Conservation (phyloP, 2,329 filamentous ascomycete genomes). For the Ascochyta lentis region DNA sequence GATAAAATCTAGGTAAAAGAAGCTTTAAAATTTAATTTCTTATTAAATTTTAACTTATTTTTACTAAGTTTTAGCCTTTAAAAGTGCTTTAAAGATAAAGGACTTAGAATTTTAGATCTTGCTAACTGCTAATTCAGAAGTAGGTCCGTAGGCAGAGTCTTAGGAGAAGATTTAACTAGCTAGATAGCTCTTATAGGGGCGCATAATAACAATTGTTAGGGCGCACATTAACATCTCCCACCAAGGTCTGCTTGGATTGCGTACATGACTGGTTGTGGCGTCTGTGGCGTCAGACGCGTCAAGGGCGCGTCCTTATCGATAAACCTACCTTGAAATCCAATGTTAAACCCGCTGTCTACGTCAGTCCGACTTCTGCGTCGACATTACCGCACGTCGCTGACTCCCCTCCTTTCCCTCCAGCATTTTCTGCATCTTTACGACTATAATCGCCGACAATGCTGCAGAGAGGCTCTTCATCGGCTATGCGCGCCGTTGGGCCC, state of each 20-base stretch:
- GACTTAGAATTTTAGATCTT: too few relatives aligned
- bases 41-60: neutral
- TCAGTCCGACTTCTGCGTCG: neutral
- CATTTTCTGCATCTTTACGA: neutral
- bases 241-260: neutral
- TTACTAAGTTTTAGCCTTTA: too few relatives aligned
- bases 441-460: slow-evolving; percentile 10
- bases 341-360: neutral
- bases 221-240: neutral
- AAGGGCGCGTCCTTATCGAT: slow-evolving; percentile 15
- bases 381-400: neutral
- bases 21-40: neutral
- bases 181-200: too few relatives aligned
- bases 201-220: too few relatives aligned
- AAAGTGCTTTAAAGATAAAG: too few relatives aligned
- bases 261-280: neutral
- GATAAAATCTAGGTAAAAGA: too few relatives aligned
- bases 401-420: neutral
- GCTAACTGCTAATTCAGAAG: too few relatives aligned
- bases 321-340: neutral
- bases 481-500: slow-evolving; percentile 23
- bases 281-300: slow-evolving; percentile 18
- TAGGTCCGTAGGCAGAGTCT: too few relatives aligned
- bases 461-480: slow-evolving; percentile 16
- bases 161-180: too few relatives aligned